Evolutionary conservation across 2,329 filamentous ascomycete genomes (phyloP).

Genomic region (Coniochaeta prunicola): DNA sequence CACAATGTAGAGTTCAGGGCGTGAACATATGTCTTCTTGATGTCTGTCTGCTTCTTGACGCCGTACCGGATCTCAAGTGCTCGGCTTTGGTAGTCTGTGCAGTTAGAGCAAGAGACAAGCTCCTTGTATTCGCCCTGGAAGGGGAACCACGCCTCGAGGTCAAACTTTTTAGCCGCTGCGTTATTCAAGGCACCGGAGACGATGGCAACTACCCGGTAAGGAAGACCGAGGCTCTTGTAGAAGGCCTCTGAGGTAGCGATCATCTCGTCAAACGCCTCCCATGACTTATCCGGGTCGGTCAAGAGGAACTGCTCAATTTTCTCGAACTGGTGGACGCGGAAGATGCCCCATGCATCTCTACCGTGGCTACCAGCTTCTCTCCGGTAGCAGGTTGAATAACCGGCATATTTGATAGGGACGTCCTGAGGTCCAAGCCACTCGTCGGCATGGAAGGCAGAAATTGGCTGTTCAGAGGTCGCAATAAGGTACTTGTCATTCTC

Average conservation of each 20-base stretch:
- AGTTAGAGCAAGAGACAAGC: conserved; percentile 95
- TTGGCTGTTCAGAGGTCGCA: conserved; percentile 84
- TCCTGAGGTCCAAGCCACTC: conserved; percentile 86
- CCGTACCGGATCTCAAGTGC: conserved; percentile 91
- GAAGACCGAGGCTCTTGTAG: conserved; percentile 81
- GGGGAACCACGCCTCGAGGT: conserved; percentile 94
- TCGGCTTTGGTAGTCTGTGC: conserved; percentile 93
- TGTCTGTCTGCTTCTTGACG: conserved; percentile 75
- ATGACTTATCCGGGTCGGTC: conserved; percentile 49
- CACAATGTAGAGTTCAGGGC: conserved; percentile 74
- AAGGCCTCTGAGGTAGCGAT: conserved; percentile 87
- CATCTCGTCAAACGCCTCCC: conserved; percentile 92
- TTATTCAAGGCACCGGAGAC: conserved; percentile 96
- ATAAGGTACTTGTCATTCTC: conserved; percentile 76
- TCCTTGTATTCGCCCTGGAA: conserved; percentile 98
- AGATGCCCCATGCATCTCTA: conserved; percentile 85
- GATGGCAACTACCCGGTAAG: conserved; percentile 88
- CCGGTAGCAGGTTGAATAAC: conserved; percentile 91
- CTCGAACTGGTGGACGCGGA: conserved; percentile 97
- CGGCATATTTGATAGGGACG: conserved; percentile 85
- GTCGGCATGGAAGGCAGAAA: conserved; percentile 85
- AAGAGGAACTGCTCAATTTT: conserved; percentile 52
- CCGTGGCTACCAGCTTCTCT: conserved; percentile 87
- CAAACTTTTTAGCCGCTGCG: conserved; percentile 80
- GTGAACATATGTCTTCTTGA: conserved; percentile 89